Conservation (phyloP, 129 eudicot species). For the Oenanthe sinensis region DNA sequence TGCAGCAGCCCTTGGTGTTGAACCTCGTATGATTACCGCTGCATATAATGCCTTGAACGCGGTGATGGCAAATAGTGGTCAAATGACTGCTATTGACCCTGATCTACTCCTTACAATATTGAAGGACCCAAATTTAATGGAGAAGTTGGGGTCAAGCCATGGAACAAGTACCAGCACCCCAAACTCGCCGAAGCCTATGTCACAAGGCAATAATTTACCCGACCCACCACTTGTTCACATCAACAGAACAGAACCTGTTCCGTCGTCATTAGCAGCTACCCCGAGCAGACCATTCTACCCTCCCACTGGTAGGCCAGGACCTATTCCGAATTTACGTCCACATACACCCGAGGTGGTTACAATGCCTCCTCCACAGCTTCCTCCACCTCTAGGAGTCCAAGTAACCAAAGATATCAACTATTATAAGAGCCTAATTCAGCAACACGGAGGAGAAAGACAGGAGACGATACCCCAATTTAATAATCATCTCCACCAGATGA, state of each 20-base stretch:
- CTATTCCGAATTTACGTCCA: slow-evolving; percentile 26
- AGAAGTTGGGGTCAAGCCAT: slow-evolving; percentile 41
- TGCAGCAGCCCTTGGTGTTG: slow-evolving; percentile 29
- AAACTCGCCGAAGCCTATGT: slow-evolving; percentile 11
- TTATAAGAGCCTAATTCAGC: slow-evolving; percentile 86
- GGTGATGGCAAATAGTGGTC: slow-evolving; percentile 40
- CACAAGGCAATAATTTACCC: slow-evolving; percentile 19
- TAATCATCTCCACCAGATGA: slow-evolving; percentile 14
- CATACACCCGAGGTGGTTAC: slow-evolving; percentile 19
- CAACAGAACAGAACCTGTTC: slow-evolving; percentile 27
- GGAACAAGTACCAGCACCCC: slow-evolving; percentile 21
- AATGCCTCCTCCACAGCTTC: slow-evolving; percentile 14
- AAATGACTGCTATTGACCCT: slow-evolving; percentile 52
- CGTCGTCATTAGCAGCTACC: slow-evolving; percentile 25
- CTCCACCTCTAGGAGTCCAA: slow-evolving; percentile 17
- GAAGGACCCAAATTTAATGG: slow-evolving; percentile 52
- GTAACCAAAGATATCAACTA: slow-evolving; percentile 61
- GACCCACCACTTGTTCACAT: slow-evolving; percentile 25
- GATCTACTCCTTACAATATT: slow-evolving; percentile 59
- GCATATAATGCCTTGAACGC: slow-evolving; percentile 61
- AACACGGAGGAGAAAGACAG: slow-evolving; percentile 70
- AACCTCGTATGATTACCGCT: slow-evolving; percentile 42
- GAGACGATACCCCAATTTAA: slow-evolving; percentile 24
- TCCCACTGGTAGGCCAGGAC: slow-evolving; percentile 32
- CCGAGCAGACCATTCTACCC: slow-evolving; percentile 29